Percentiles rank a stretch among this genome's conserved stretches.
These are phyloP conservation scores for Mycena sanguinolenta DNA, from an alignment of 768 basidiomycete species.

Conservation along the genomic window DNA sequence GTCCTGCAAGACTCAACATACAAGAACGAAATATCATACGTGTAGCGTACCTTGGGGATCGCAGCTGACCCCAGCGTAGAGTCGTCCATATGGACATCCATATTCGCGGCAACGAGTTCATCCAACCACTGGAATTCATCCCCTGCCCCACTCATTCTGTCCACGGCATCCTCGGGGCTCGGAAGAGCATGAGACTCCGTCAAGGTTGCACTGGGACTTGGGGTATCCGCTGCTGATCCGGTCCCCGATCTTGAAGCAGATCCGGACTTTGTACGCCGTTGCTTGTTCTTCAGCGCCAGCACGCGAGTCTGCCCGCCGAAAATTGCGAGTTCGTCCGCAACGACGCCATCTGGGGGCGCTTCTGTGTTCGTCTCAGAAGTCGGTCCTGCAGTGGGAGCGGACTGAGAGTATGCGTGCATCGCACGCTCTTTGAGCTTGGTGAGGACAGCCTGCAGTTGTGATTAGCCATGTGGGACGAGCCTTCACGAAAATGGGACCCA, in stretches of 20 bases:
- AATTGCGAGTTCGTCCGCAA: conserved; percentile 64
- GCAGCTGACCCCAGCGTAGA: background rate
- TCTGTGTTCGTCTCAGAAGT: conserved; percentile 5
- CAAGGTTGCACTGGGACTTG: background rate
- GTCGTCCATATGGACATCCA: conserved; percentile 23
- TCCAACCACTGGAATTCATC: conserved; percentile 34
- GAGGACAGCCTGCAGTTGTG: conserved; percentile 55
- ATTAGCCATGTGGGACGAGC: background rate
- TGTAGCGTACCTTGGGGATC: conserved; percentile 3
- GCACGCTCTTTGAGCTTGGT: conserved; percentile 62
- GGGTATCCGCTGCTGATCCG: background rate
- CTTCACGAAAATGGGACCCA: conserved; percentile 38
- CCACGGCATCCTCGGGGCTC: background rate
- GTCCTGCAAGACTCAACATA: conserved; percentile 11
- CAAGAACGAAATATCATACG: background rate
- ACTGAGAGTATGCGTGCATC: conserved; percentile 49
- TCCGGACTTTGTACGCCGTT: conserved; percentile 18
- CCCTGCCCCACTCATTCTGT: background rate
- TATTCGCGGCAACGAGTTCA: conserved; percentile 25
- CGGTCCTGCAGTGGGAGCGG: conserved; percentile 26
- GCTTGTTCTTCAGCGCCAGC: conserved; percentile 48
- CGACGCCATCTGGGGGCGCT: conserved; percentile 43
- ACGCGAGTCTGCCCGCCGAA: conserved; percentile 67
- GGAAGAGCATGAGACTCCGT: background rate
- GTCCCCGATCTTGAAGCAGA: conserved; percentile 1